These are phyloP conservation scores for Aspergillus homomorphus DNA, from an alignment of 495 filamentous ascomycete species.

Conservation along the genomic window DNA sequence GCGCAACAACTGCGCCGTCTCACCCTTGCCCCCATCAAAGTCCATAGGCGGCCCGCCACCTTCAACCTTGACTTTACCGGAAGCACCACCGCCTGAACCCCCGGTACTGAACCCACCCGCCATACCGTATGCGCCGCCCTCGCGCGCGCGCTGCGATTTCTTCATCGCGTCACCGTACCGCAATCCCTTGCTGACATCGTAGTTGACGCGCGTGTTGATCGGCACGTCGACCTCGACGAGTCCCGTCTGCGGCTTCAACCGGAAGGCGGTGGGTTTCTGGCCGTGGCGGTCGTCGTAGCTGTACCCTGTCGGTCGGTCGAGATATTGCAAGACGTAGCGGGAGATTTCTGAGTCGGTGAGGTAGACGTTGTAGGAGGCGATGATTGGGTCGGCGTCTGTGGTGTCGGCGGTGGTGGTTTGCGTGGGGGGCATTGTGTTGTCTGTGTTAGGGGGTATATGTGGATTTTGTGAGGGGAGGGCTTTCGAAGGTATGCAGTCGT, in stretches of 20 bases:
- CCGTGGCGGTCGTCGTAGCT: conserved; percentile 54
- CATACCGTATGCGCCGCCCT: conserved; percentile 58
- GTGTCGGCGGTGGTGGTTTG: not conserved
- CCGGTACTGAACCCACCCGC: conserved; percentile 55
- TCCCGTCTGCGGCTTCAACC: conserved; percentile 65
- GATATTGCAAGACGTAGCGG: conserved; percentile 69
- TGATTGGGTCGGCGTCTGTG: conserved; percentile 47
- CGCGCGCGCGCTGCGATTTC: conserved; percentile 45
- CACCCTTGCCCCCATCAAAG: conserved; percentile 38
- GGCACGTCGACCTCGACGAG: conserved; percentile 75
- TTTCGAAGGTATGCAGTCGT: too few relatives aligned
- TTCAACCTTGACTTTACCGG: conserved; percentile 38
- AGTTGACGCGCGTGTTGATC: conserved; percentile 57
- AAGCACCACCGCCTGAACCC: conserved; percentile 16
- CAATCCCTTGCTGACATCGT: conserved; percentile 61
- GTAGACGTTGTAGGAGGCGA: conserved; percentile 59
- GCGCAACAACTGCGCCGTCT: conserved; percentile 28
- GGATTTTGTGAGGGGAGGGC: too few relatives aligned
- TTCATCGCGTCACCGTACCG: conserved; percentile 65
- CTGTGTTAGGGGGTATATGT: conserved; percentile 1
- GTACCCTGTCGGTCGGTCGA: conserved; percentile 44
- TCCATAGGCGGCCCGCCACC: not conserved
- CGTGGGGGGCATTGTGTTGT: conserved; percentile 1
- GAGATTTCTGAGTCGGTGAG: conserved; percentile 52
- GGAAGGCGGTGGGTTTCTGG: conserved; percentile 56